Base-by-base conservation (phyloP, 106 monocot genomes). In the Allium cepa region DNA sequence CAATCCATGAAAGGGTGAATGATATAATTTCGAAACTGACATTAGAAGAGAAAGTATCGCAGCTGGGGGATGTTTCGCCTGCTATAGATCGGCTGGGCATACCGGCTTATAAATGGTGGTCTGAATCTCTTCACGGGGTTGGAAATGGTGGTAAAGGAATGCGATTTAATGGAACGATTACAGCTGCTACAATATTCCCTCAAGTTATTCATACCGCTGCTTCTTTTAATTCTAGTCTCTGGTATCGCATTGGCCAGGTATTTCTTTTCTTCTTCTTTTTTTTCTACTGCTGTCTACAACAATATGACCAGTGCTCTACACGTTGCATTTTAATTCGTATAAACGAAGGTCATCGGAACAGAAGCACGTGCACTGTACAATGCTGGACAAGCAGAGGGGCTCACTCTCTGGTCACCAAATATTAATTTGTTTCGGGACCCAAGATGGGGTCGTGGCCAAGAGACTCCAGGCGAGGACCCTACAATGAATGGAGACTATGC, bases 381-480 rank as follows among this genome's bases (percentile, higher is more conserved):
- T 72, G 67, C 58, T 47, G 87, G 83, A 17, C 93, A 87, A 74
- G 99, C 99, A 11, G 53, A 55, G 3, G 99, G 99, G 46, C 87
- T 93, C 57, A 99, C 93, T 46, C 92, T 87, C 78, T 99, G 99
- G 99, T 86, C 92, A 7, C 99, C 99, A 22, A 99, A 93, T 68
- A 80, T 93, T 59, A 99, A 99, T 69, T 60, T 99, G 66, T 99
- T 93, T 73, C 69, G 99, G 47, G 99, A 99, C 53, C 99, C 99
- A 9, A 67, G 99, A 45, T 99, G 93, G 93, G 99, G 93, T 11
- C 76, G 92, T 15, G 90, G 90, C 28, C 92, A 99, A 76, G 99
- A 99, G 80, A 99, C 92, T 5, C 87, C 99, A 16, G 99, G 99
- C 10, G 99, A 99, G 76, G 99, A 99, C 62, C 99, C 93, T 15